Conservation (phyloP, 2,329 filamentous ascomycete species). For the Leptosphaerulina australis region DNA sequence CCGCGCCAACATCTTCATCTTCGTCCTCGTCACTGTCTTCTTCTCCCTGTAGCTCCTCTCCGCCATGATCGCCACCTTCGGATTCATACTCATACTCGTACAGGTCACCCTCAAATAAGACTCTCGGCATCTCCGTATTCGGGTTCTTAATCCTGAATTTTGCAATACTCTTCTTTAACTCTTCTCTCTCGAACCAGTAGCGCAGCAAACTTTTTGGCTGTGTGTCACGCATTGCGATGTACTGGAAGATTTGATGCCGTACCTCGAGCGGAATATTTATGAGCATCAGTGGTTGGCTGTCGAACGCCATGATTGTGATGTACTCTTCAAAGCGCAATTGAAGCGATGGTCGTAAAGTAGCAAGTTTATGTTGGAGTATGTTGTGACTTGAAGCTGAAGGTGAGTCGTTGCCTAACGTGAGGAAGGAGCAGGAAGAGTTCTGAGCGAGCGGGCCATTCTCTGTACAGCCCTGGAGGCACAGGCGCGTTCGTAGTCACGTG, state of each 20-base stretch:
- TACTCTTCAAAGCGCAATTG: neutral
- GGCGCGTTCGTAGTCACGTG: slow-evolving; percentile 3
- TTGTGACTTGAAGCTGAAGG: neutral
- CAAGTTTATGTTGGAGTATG: neutral
- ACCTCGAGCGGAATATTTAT: slow-evolving; percentile 42
- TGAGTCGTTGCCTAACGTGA: neutral
- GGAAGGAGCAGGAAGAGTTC: neutral
- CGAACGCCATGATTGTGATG: neutral
- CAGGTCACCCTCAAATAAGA: slow-evolving; percentile 17
- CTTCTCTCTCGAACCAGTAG: slow-evolving; percentile 46
- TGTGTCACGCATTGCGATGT: slow-evolving; percentile 22
- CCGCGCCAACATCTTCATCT: slow-evolving; percentile 15
- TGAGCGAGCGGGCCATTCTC: no score
- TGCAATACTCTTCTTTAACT: slow-evolving; percentile 29
- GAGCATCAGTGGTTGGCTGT: slow-evolving; percentile 11
- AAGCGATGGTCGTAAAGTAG: neutral
- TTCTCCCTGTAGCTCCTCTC: neutral
- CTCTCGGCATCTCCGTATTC: slow-evolving; percentile 9
- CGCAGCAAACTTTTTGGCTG: slow-evolving; percentile 37
- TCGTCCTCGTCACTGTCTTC: slow-evolving; percentile 13
- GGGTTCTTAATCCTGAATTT: slow-evolving; percentile 19
- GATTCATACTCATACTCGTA: slow-evolving; percentile 10
- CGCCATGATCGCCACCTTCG: neutral
- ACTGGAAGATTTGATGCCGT: slow-evolving; percentile 39
- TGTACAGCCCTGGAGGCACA: no score